Evolutionary conservation across 805 yeast genomes (phyloP).

Genomic region (Tetrapisispora fleetii): DNA sequence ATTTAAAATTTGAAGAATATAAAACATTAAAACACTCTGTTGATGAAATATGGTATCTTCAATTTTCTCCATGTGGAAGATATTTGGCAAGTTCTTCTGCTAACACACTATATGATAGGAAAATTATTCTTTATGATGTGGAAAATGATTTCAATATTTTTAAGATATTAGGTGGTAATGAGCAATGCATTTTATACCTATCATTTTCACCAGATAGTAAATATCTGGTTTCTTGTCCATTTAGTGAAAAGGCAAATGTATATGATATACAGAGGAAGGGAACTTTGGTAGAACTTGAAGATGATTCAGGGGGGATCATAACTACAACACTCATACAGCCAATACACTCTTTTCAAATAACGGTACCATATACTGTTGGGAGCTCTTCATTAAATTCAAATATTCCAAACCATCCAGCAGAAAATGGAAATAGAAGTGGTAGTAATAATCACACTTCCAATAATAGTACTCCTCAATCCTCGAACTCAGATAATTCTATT

Average conservation of each 20-base stretch:
- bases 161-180: slow-evolving; percentile 36
- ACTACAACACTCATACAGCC: slow-evolving; percentile 24
- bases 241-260: slow-evolving; percentile 58
- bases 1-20: slow-evolving; percentile 10
- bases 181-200: slow-evolving; percentile 50
- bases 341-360: slow-evolving; percentile 20
- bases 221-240: slow-evolving; percentile 57
- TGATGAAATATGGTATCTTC: slow-evolving; percentile 78
- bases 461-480: neutral
- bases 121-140: slow-evolving; percentile 57
- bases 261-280: slow-evolving; percentile 48
- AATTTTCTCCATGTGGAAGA: slow-evolving; percentile 69
- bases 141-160: slow-evolving; percentile 33
- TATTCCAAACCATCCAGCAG: neutral
- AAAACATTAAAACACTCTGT: slow-evolving; percentile 35
- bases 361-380: neutral
- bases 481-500: slow-evolving; percentile 4
- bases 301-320: slow-evolving; percentile 5
- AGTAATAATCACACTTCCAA: neutral
- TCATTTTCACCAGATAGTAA: slow-evolving; percentile 71
- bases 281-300: slow-evolving; percentile 13
- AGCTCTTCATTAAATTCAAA: neutral
- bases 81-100: slow-evolving; percentile 69
- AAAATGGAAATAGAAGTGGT: neutral
- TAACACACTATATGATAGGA: slow-evolving; percentile 37